phyloP scores from a whole-genome alignment of 768 basidiomycete species.

The Suillus plorans region DNA sequence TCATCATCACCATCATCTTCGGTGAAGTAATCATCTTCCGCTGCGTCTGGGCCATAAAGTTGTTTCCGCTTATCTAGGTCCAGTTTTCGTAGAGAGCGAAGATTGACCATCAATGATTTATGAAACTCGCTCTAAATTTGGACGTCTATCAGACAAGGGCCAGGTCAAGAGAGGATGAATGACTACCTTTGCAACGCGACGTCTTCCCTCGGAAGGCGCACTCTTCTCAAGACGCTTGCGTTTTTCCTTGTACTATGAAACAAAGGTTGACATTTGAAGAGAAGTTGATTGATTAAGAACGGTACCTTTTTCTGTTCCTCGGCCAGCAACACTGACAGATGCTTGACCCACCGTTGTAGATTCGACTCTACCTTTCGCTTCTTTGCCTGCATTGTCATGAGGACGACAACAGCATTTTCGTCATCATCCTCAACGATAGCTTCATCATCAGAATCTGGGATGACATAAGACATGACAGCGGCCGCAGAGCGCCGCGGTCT shows the following conservation, averaged over 20 bases:
- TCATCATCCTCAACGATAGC: conserved; percentile 41
- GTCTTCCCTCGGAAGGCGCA: conserved; percentile 41
- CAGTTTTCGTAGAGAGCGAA: conserved; percentile 60
- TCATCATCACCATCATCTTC: conserved; percentile 36
- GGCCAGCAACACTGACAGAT: conserved; percentile 57
- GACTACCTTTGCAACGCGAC: conserved; percentile 60
- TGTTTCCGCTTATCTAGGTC: conserved; percentile 52
- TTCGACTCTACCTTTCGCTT: conserved; percentile 43
- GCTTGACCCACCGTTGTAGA: conserved; percentile 67
- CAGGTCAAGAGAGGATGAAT: background rate
- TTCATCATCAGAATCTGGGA: conserved; percentile 75
- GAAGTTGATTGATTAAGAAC: conserved; percentile 4
- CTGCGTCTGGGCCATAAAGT: conserved; percentile 40
- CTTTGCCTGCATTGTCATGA: conserved; percentile 31
- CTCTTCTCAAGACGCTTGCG: conserved; percentile 55
- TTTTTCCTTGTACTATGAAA: conserved; percentile 56
- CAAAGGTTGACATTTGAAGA: background rate
- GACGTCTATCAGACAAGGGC: conserved; percentile 3
- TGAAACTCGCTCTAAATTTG: conserved; percentile 62
- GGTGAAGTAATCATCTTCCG: conserved; percentile 34
- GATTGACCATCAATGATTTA: conserved; percentile 55
- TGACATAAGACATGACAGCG: conserved; percentile 56
- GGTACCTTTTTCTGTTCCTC: conserved; percentile 71
- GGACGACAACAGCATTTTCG: conserved; percentile 30
- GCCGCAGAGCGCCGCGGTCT: conserved; percentile 58